phyloP scores from a whole-genome alignment of 2,329 filamentous ascomycete species.

The Corynespora cassiicola region DNA sequence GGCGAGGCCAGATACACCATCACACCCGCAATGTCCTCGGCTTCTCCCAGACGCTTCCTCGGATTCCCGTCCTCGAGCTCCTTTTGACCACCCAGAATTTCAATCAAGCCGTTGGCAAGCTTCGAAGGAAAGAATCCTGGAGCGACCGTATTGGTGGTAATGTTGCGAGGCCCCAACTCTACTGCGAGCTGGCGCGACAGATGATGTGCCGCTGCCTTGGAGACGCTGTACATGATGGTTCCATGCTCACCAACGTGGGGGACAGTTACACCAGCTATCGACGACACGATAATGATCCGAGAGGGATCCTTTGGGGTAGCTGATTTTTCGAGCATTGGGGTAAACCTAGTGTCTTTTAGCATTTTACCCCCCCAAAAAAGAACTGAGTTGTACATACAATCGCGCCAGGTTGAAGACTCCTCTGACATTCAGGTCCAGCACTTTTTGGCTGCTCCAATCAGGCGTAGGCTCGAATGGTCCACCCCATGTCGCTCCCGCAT shows the following conservation, averaged over 20 bases:
- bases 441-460: constrained; percentile 44
- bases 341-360: constrained; percentile 31
- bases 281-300: constrained; percentile 46
- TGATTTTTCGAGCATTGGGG: constrained; percentile 42
- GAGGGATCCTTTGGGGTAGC: constrained; percentile 41
- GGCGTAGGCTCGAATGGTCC: constrained; percentile 46
- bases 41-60: constrained; percentile 37
- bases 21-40: constrained; percentile 46
- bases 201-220: constrained; percentile 49
- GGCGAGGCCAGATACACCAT: constrained; percentile 43
- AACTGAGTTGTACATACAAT: constrained; percentile 40
- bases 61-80: constrained; percentile 43
- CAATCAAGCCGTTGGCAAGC: constrained; percentile 45
- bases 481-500: constrained; percentile 49
- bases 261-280: constrained; percentile 44
- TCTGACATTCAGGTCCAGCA: constrained; percentile 49
- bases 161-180: constrained; percentile 47
- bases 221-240: constrained; percentile 48
- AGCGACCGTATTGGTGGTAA: constrained; percentile 47
- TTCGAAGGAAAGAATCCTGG: constrained; percentile 50
- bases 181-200: constrained; percentile 47
- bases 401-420: constrained; percentile 47
- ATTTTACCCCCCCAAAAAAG: too few relatives aligned
- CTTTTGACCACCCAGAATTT: constrained; percentile 49
- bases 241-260: constrained; percentile 45